Conservation (phyloP, 139 green algal species). For the Axilococcus clingmanii region DNA sequence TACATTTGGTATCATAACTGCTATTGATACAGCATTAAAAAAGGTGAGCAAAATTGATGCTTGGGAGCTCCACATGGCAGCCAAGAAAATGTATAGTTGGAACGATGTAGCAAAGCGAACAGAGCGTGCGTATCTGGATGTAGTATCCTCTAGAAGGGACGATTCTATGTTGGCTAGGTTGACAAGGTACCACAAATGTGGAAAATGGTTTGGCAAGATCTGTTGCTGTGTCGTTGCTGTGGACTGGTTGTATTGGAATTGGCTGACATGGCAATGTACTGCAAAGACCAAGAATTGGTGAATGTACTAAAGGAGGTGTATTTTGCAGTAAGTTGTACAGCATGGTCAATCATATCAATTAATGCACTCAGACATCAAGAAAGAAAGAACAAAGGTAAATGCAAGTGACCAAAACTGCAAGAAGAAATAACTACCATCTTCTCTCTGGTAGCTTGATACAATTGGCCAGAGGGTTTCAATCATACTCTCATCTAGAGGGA, state of each 20-base stretch:
- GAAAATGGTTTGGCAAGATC: conserved; percentile 53
- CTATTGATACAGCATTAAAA: conserved; percentile 35
- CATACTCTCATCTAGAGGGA: too few species aligned
- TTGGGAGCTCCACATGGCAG: conserved; percentile 41
- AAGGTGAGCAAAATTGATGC: conserved; percentile 18
- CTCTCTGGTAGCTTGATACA: too few species aligned
- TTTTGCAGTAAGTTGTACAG: too few species aligned
- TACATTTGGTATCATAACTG: conserved; percentile 43
- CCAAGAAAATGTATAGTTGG: conserved; percentile 85
- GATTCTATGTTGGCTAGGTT: conserved; percentile 36
- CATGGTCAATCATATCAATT: neutral
- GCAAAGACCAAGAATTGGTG: too few species aligned
- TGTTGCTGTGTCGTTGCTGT: conserved; percentile 55
- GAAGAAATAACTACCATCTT: neutral
- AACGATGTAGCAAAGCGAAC: conserved; percentile 67
- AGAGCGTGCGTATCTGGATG: conserved; percentile 60
- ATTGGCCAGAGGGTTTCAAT: too few species aligned
- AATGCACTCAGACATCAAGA: conserved; percentile 1
- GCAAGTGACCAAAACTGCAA: neutral
- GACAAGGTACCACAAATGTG: conserved; percentile 38
- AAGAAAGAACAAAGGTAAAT: neutral
- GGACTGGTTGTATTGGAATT: conserved; percentile 42
- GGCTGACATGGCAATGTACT: conserved; percentile 44
- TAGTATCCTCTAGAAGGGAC: conserved; percentile 10
- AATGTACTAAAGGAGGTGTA: too few species aligned